Base-by-base conservation (phyloP, 139 green algal species). In the Monoraphidium neglectum region DNA sequence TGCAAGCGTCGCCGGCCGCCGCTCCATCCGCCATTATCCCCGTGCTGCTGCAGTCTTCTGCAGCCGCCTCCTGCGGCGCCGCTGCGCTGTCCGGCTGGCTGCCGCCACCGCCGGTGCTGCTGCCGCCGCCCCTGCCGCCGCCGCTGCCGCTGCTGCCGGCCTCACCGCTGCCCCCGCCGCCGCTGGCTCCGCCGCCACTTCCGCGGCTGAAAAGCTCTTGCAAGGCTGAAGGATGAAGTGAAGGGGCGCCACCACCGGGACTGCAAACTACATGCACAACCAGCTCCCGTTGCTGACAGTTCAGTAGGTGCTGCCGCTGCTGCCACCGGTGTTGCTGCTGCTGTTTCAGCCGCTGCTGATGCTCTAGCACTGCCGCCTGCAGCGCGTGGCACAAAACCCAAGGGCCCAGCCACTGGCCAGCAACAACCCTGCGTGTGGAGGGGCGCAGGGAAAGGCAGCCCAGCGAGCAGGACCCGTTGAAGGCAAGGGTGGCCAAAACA, bases 381-480 rank as follows among this genome's bases (percentile, higher is more conserved):
- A 98, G 57, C 43, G 89, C 78, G 26, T 89, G 83, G 85, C 91
- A 98, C 53, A 97, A 83, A 36, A 85, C 87, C 84, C 90, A 97
- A 0, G 95, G 95, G 0, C 95, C 95, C 61, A 98, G 72, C 95
- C 95, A 98, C 62, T 86, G 76, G 2, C 95, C 95, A 2, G 92
- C 75, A 8, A 88, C 77, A 5, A 98, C 87, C 35, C 93, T 94
- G 88, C 60, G 79, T 5, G 26, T 43, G 47, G 4, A 30, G 59
- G 16, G 1, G 32, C 2, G 49, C 51, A 57, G 51, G 57, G 37
- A 77, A 75, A 75, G 69, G 15, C 26, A 51, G 35, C 12, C 13
- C 24, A 70, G 63, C 10, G 63, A 12, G 23, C 23, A 33, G 33
- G 8, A 21, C 3, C 35, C 35, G 37, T 56, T 56, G 4, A 8